phyloP scores from a whole-genome alignment of 2,329 filamentous ascomycete species.

The Microcyclospora tardicrescens region DNA sequence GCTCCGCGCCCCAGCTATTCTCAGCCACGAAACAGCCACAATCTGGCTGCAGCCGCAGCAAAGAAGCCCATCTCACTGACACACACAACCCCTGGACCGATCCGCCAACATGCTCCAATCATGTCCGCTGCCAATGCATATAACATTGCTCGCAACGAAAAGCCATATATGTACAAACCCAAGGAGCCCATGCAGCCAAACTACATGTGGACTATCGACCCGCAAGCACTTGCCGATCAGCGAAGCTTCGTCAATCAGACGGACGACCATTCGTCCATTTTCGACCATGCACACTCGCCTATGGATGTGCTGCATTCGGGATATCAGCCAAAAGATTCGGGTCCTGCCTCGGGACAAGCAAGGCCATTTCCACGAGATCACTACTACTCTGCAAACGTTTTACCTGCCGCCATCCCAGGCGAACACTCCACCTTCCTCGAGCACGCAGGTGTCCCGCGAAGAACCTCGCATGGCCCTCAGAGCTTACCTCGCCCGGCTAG shows the following conservation, averaged over 20 bases:
- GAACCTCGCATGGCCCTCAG: constrained; percentile 19
- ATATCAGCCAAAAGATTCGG: not conserved
- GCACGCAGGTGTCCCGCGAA: constrained; percentile 9
- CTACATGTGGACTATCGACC: constrained; percentile 16
- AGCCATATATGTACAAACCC: constrained; percentile 28
- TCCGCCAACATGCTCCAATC: too few species aligned
- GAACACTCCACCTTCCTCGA: constrained; percentile 23
- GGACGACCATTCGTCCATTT: constrained; percentile 8
- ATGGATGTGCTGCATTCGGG: constrained; percentile 4
- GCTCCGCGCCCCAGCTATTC: constrained; percentile 21
- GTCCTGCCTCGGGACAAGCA: not conserved
- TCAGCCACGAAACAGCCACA: too few species aligned
- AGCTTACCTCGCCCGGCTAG: constrained; percentile 15
- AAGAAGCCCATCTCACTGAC: too few species aligned
- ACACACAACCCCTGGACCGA: too few species aligned
- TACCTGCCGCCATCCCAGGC: constrained; percentile 24
- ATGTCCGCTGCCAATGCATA: too few species aligned
- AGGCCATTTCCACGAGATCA: constrained; percentile 21
- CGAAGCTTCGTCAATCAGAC: constrained; percentile 16
- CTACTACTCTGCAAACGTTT: constrained; percentile 23
- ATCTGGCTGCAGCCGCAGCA: too few species aligned
- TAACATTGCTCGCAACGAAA: constrained; percentile 8
- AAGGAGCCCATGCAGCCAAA: constrained; percentile 17
- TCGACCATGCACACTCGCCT: constrained; percentile 1
- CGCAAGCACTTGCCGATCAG: constrained; percentile 18